Percentiles rank a stretch among this genome's conserved stretches.
phyloP scores from a whole-genome alignment of 1,139 yeast genomes.

The Magnusiomyces paraingens region DNA sequence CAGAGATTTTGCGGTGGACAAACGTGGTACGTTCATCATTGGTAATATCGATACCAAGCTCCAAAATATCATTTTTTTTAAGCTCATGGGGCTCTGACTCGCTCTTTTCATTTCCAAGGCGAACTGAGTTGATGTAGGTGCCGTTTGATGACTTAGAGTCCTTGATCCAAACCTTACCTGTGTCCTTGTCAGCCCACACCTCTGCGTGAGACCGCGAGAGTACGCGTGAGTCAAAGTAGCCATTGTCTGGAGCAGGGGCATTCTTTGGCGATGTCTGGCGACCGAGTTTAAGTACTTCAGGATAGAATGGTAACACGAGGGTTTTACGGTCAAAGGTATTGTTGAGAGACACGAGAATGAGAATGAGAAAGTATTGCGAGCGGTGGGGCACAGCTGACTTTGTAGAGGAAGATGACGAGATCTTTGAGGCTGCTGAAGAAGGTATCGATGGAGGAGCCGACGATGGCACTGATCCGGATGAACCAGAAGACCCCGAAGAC shows the following conservation, averaged over 20 bases:
- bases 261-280: conserved; percentile 74
- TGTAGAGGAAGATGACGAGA: conserved; percentile 2
- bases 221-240: conserved; percentile 91
- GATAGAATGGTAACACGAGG: conserved; percentile 69
- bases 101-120: conserved; percentile 54
- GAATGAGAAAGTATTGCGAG: conserved; percentile 40
- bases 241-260: conserved; percentile 73
- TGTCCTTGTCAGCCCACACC: conserved; percentile 62
- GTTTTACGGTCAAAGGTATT: conserved; percentile 78
- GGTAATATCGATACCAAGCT: conserved; percentile 88
- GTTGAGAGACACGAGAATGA: conserved; percentile 68
- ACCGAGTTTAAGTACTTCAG: conserved; percentile 82
- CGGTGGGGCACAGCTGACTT: conserved; percentile 18
- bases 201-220: conserved; percentile 92
- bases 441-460: neutral
- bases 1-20: conserved; percentile 80
- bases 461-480: neutral
- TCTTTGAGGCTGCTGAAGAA: neutral
- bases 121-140: conserved; percentile 74
- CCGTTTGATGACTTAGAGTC: conserved; percentile 94
- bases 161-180: conserved; percentile 65
- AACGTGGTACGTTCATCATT: conserved; percentile 45
- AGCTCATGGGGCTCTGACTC: conserved; percentile 53
- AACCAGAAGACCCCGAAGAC: neutral
- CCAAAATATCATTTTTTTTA: conserved; percentile 69